A percentile compares a stretch with the other conserved stretches of the same genome.
These are phyloP conservation scores for Proliferodiscus dingleyae DNA, from an alignment of 2,329 filamentous ascomycete species.

Conservation along the genomic window DNA sequence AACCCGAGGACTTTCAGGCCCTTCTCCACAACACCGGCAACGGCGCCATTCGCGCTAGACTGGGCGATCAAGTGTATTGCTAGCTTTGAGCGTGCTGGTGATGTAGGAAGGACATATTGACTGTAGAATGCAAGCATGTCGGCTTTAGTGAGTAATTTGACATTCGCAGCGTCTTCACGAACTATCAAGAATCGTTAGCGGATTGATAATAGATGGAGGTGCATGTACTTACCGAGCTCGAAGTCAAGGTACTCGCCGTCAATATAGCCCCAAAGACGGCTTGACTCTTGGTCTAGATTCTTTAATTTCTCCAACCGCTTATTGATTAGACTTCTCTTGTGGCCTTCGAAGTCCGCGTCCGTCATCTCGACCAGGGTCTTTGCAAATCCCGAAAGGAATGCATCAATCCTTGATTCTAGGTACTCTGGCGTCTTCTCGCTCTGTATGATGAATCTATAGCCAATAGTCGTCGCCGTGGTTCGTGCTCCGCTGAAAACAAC, in stretches of 20 bases:
- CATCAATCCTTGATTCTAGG: constrained; percentile 80
- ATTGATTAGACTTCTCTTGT: constrained; percentile 85
- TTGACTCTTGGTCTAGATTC: constrained; percentile 81
- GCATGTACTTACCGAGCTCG: constrained; percentile 61
- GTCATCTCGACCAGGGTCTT: constrained; percentile 68
- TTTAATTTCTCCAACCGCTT: constrained; percentile 87
- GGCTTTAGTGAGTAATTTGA: constrained; percentile 70
- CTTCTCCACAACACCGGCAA: constrained; percentile 35
- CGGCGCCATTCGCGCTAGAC: constrained; percentile 43
- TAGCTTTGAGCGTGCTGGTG: constrained; percentile 71
- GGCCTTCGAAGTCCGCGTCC: constrained; percentile 78
- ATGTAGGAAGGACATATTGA: constrained; percentile 69
- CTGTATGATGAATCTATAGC: constrained; percentile 87
- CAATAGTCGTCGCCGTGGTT: constrained; percentile 69
- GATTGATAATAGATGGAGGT: neutral
- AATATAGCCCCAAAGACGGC: constrained; percentile 80
- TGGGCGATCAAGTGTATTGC: constrained; percentile 81
- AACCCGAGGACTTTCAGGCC: constrained; percentile 31
- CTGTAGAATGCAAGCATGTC: constrained; percentile 79
- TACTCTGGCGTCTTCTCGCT: constrained; percentile 83
- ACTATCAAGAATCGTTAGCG: constrained; percentile 17
- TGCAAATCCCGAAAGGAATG: constrained; percentile 68
- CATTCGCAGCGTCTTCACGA: constrained; percentile 63
- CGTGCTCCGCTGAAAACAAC: constrained; percentile 83
- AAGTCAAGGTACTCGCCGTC: constrained; percentile 86